A percentile compares a stretch with the other conserved stretches of the same genome.
Evolutionary conservation across 805 yeast species (phyloP).

Genomic region (Hanseniaspora lindneri): DNA sequence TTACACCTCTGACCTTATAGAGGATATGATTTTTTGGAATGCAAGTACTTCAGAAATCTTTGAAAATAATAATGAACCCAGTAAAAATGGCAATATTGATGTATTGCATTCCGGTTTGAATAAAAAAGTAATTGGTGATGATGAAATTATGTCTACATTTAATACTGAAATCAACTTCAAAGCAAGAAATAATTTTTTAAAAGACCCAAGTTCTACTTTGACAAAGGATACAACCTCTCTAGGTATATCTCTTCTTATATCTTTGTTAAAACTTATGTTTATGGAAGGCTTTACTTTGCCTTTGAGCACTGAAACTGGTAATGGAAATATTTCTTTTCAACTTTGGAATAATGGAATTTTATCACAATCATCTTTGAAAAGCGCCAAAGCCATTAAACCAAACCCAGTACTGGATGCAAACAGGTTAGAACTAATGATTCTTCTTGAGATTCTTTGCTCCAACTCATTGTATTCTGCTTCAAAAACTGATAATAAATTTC

Average conservation of each 20-base stretch:
- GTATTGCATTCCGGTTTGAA: conserved; percentile 20
- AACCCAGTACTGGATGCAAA: conserved; percentile 43
- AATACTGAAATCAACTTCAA: conserved; percentile 16
- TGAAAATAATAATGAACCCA: conserved; percentile 16
- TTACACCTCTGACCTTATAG: conserved; percentile 24
- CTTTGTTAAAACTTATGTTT: conserved; percentile 24
- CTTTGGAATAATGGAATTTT: conserved; percentile 74
- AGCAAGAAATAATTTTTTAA: background rate
- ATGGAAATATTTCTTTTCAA: conserved; percentile 26
- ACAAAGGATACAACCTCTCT: conserved; percentile 24
- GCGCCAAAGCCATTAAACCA: conserved; percentile 26
- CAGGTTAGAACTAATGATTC: conserved; percentile 53
- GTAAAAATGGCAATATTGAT: conserved; percentile 22
- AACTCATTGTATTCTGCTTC: conserved; percentile 41
- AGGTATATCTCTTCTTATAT: conserved; percentile 27
- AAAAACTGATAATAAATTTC: conserved; percentile 44
- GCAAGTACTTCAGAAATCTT: conserved; percentile 18
- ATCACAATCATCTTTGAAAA: background rate
- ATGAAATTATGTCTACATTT: conserved; percentile 17
- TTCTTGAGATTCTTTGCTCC: conserved; percentile 51
- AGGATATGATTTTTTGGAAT: conserved; percentile 37
- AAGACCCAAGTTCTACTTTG: conserved; percentile 15
- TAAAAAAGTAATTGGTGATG: conserved; percentile 19
- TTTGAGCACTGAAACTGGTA: conserved; percentile 18
- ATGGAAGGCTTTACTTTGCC: conserved; percentile 26